Evolutionary conservation across 768 basidiomycete genomes (phyloP).

Genomic region (Rhizopogon roseolus): DNA sequence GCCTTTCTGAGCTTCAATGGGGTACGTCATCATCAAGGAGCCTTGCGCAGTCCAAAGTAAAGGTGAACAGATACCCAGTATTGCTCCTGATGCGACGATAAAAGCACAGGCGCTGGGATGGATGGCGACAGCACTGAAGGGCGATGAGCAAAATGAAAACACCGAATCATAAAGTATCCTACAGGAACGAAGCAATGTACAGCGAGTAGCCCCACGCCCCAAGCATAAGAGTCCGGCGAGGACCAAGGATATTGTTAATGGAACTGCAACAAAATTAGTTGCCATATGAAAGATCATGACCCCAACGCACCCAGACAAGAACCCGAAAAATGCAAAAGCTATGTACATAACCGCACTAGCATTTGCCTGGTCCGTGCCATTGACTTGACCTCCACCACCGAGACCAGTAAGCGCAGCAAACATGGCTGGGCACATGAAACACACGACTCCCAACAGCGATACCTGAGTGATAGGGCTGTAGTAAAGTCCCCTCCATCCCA

Average conservation of each 20-base stretch:
- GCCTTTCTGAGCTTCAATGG: constrained; percentile 71
- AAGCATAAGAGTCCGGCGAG: constrained; percentile 60
- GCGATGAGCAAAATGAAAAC: not conserved
- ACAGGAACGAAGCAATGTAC: constrained; percentile 70
- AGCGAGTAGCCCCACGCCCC: constrained; percentile 70
- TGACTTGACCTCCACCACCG: constrained; percentile 75
- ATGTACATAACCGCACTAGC: constrained; percentile 66
- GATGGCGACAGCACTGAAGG: constrained; percentile 56
- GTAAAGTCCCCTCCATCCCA: constrained; percentile 50
- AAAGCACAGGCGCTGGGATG: constrained; percentile 54
- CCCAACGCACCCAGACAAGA: constrained; percentile 62
- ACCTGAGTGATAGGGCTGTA: constrained; percentile 44
- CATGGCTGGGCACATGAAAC: constrained; percentile 59
- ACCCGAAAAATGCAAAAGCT: constrained; percentile 54
- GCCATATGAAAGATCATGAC: not conserved
- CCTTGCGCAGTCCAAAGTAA: constrained; percentile 77
- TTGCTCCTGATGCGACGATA: constrained; percentile 59
- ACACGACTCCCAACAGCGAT: constrained; percentile 60
- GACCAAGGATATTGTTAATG: constrained; percentile 70
- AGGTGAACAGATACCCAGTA: constrained; percentile 62
- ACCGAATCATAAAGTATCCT: constrained; percentile 16
- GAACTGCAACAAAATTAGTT: constrained; percentile 35
- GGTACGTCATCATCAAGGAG: constrained; percentile 73
- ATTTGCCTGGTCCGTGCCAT: constrained; percentile 61
- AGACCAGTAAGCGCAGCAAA: constrained; percentile 80